Evolutionary conservation across 192 early-diverging fungal species (phyloP).

Genomic region (Endogone sp.): DNA sequence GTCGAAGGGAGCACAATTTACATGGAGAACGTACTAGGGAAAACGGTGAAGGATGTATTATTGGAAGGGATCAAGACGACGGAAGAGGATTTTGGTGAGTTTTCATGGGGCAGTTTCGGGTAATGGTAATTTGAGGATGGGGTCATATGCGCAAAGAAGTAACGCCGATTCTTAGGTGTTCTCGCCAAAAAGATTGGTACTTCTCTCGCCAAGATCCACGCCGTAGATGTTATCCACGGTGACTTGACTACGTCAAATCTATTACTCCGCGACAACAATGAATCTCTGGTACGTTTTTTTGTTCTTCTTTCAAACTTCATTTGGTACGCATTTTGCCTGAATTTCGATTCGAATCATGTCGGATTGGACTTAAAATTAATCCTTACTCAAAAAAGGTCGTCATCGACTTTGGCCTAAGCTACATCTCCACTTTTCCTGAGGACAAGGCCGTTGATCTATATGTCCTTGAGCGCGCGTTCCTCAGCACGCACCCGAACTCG

Average conservation of each 20-base stretch:
- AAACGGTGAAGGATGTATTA: slow-evolving; percentile 71
- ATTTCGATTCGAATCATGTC: slow-evolving; percentile 14
- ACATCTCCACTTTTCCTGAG: slow-evolving; percentile 76
- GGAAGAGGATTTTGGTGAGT: not conserved
- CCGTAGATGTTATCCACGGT: slow-evolving; percentile 86
- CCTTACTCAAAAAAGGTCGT: slow-evolving; percentile 39
- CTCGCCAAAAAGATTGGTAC: slow-evolving; percentile 55
- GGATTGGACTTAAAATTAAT: too few relatives aligned
- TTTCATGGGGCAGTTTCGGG: too few relatives aligned
- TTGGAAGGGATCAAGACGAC: slow-evolving; percentile 17
- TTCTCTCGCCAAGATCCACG: slow-evolving; percentile 79
- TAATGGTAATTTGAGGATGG: too few relatives aligned
- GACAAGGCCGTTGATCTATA: slow-evolving; percentile 99
- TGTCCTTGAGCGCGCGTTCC: slow-evolving; percentile 92
- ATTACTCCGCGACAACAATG: slow-evolving; percentile 54
- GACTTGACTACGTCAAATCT: slow-evolving; percentile 98
- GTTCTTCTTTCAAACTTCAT: too few relatives aligned
- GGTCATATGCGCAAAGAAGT: not conserved
- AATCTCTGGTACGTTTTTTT: slow-evolving; percentile 56
- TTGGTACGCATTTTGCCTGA: not conserved
- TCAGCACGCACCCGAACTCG: slow-evolving; percentile 89
- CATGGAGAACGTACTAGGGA: slow-evolving; percentile 86
- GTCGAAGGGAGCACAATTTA: slow-evolving; percentile 66
- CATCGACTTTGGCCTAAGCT: slow-evolving; percentile 97
- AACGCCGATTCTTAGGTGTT: slow-evolving; percentile 9